phyloP scores from a whole-genome alignment of 1,284 basidiomycete species.

The Leccinum colubrinum region DNA sequence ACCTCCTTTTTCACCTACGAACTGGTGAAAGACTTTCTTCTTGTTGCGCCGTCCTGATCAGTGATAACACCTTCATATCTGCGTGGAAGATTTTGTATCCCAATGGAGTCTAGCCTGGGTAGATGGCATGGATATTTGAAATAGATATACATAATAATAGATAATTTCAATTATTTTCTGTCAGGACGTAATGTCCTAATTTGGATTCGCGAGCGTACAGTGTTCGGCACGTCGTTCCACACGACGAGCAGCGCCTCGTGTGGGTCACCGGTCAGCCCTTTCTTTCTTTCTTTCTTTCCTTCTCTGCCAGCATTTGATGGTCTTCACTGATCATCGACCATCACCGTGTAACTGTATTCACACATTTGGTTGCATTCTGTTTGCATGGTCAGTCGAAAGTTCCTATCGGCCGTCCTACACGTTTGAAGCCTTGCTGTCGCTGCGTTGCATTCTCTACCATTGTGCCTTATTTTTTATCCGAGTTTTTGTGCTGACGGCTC shows the following conservation, averaged over 20 bases:
- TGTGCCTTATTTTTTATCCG: conserved; percentile 21
- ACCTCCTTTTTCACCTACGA: conserved; percentile 84
- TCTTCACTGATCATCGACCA: conserved; percentile 28
- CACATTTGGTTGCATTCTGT: conserved; percentile 5
- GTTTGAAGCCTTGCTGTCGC: conserved; percentile 37
- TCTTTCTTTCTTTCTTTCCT: conserved; percentile 12
- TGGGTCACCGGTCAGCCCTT: conserved; percentile 3
- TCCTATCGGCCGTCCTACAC: conserved; percentile 13
- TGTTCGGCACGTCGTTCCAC: conserved; percentile 10
- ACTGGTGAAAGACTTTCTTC: conserved; percentile 44
- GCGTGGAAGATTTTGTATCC: neutral
- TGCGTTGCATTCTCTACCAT: conserved; percentile 34
- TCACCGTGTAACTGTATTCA: conserved; percentile 4
- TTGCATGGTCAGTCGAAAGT: conserved; percentile 25
- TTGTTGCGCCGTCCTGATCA: conserved; percentile 19
- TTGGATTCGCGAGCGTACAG: conserved; percentile 2
- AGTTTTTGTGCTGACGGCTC: conserved; percentile 16
- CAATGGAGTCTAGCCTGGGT: neutral
- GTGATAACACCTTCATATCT: neutral
- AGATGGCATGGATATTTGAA: neutral
- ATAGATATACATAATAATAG: conserved; percentile 9
- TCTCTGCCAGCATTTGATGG: conserved; percentile 18
- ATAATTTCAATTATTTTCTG: conserved; percentile 6
- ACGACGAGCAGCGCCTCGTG: conserved; percentile 20
- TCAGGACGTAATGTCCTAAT: conserved; percentile 9